Conservation (phyloP, 2,329 filamentous ascomycete species). For the Cladosporium sp. region DNA sequence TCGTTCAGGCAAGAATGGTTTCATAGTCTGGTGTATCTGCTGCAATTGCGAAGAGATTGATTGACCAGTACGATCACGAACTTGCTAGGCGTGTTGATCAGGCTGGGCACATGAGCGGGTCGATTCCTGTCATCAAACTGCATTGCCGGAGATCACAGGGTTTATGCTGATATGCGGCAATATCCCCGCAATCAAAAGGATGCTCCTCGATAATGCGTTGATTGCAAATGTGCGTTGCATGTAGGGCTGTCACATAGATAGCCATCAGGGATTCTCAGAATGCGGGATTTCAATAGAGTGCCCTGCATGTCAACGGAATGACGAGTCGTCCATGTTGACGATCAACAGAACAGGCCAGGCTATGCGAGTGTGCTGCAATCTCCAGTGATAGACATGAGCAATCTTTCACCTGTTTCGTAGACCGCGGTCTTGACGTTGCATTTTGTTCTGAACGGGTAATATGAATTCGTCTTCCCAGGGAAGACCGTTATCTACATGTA, state of each 20-base stretch:
- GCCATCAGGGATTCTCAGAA: background rate
- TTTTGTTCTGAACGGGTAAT: background rate
- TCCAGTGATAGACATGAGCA: background rate
- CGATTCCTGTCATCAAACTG: background rate
- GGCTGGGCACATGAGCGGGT: background rate
- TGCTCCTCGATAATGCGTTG: background rate
- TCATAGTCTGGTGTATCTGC: background rate
- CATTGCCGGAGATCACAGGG: background rate
- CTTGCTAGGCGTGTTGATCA: background rate
- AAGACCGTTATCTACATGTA: slow-evolving; percentile 3
- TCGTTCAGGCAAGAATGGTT: background rate
- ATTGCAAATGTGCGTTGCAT: background rate
- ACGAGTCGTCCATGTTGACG: background rate
- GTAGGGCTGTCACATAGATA: background rate
- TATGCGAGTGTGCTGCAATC: background rate
- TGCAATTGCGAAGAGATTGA: background rate
- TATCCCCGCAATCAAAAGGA: background rate
- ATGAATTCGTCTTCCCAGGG: background rate
- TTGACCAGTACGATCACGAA: background rate
- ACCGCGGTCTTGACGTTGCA: background rate
- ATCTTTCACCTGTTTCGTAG: background rate
- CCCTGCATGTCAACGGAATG: background rate
- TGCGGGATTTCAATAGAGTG: background rate
- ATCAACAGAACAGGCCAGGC: background rate
- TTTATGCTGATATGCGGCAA: background rate